A percentile compares a stretch with the other conserved stretches of the same genome.
These are phyloP conservation scores for Macrolepiota dolichaula DNA, from an alignment of 768 basidiomycete species.

Conservation along the genomic window DNA sequence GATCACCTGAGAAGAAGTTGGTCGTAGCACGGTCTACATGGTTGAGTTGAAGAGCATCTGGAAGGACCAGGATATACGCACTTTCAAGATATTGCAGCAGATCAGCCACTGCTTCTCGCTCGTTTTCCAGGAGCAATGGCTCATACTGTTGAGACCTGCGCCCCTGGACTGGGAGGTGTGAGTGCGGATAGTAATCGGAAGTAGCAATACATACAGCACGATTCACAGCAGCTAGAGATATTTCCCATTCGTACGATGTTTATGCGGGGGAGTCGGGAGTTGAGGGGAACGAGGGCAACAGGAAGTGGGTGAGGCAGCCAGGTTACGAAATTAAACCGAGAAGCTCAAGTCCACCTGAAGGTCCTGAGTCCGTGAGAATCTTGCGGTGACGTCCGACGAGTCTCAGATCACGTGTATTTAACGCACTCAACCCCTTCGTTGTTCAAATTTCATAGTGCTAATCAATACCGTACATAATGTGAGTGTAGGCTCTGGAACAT, in stretches of 20 bases:
- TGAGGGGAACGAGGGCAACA: constrained; percentile 6
- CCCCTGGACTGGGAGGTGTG: constrained; percentile 57
- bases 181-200: constrained; percentile 13
- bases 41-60: neutral
- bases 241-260: constrained; percentile 55
- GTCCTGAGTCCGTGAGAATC: constrained; percentile 13
- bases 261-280: constrained; percentile 4
- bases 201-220: constrained; percentile 58
- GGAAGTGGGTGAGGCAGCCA: neutral
- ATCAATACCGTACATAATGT: too few species aligned
- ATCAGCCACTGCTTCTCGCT: constrained; percentile 97
- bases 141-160: constrained; percentile 86
- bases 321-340: constrained; percentile 13
- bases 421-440: neutral
- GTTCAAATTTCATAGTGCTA: neutral
- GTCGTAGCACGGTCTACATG: constrained; percentile 91
- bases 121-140: constrained; percentile 84
- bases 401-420: constrained; percentile 6
- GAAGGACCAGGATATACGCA: constrained; percentile 35
- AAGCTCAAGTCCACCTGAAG: constrained; percentile 6
- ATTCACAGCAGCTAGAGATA: constrained; percentile 78
- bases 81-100: constrained; percentile 97
- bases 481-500: too few species aligned
- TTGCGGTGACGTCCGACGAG: constrained; percentile 8
- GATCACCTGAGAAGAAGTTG: constrained; percentile 96